Evolutionary conservation across 2,329 filamentous ascomycete species (phyloP).

Genomic region (Falciphora oryzae): DNA sequence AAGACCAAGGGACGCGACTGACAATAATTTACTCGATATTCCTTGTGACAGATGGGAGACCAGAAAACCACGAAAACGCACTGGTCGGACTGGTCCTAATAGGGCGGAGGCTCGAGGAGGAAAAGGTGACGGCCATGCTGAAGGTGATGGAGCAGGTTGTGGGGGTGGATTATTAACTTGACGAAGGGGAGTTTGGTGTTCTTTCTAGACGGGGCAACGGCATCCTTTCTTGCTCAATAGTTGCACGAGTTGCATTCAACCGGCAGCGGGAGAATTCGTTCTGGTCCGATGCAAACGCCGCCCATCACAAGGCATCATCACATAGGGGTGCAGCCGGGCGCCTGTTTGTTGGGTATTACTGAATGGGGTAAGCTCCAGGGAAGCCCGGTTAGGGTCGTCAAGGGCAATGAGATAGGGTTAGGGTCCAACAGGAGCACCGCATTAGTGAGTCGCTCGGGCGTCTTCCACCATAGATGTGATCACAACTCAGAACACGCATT

Average conservation of each 20-base stretch:
- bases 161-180: not conserved
- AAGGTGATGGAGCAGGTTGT: not conserved
- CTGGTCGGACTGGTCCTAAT: slow-evolving; percentile 50
- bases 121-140: slow-evolving; percentile 21
- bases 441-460: no score
- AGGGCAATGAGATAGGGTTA: no score
- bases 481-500: no score
- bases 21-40: no score
- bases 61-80: slow-evolving; percentile 28
- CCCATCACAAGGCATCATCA: not conserved
- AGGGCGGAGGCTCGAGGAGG: slow-evolving; percentile 46
- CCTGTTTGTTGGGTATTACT: not conserved
- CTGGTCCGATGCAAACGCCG: not conserved
- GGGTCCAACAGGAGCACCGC: no score
- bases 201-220: not conserved
- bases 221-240: not conserved
- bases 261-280: not conserved
- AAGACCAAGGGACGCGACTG: not conserved
- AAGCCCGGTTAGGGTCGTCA: no score
- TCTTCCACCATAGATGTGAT: no score
- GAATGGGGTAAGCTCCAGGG: not conserved
- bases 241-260: not conserved
- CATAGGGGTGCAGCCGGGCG: not conserved
- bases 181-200: not conserved
- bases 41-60: not conserved